A percentile compares a stretch with the other conserved stretches of the same genome.
Evolutionary conservation across 805 yeast genomes (phyloP).

Genomic region (Cyberlindnera japonica): DNA sequence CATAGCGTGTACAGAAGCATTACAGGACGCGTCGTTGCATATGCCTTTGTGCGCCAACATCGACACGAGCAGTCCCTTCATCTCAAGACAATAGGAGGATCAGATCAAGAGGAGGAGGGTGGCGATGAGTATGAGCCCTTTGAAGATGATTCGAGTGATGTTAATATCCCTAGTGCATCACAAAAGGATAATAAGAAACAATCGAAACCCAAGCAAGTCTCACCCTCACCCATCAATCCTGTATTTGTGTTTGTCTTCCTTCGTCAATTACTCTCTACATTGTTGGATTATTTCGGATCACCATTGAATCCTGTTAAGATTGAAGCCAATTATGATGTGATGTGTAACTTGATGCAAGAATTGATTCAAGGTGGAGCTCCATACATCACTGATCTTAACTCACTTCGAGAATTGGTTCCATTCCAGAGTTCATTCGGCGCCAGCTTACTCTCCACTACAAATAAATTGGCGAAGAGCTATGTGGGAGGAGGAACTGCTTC

Average conservation of each 20-base stretch:
- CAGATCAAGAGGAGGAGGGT: conserved; percentile 9
- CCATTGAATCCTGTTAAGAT: conserved; percentile 57
- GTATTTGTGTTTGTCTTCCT: conserved; percentile 53
- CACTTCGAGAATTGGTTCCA: conserved; percentile 67
- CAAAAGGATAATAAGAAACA: conserved; percentile 5
- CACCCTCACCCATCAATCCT: conserved; percentile 36
- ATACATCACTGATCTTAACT: conserved; percentile 64
- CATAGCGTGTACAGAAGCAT: conserved; percentile 18
- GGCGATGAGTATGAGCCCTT: conserved; percentile 6
- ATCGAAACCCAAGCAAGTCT: conserved; percentile 18
- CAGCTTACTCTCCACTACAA: conserved; percentile 34
- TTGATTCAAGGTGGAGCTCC: conserved; percentile 79
- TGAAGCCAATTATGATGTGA: conserved; percentile 64
- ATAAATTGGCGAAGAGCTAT: conserved; percentile 28
- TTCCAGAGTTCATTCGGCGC: conserved; percentile 32
- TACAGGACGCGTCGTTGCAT: conserved; percentile 15
- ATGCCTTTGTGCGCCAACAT: conserved; percentile 19
- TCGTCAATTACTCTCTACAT: conserved; percentile 43
- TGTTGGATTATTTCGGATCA: conserved; percentile 55
- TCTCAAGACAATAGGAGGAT: conserved; percentile 18
- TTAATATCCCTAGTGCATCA: conserved; percentile 1
- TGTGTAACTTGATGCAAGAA: conserved; percentile 68
- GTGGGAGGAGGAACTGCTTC: too few species aligned
- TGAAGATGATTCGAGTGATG: not conserved
- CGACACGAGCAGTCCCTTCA: conserved; percentile 11